These are phyloP conservation scores for Trypanosoma brucei DNA, from an alignment of 208 protist genomes.

Conservation along the genomic window DNA sequence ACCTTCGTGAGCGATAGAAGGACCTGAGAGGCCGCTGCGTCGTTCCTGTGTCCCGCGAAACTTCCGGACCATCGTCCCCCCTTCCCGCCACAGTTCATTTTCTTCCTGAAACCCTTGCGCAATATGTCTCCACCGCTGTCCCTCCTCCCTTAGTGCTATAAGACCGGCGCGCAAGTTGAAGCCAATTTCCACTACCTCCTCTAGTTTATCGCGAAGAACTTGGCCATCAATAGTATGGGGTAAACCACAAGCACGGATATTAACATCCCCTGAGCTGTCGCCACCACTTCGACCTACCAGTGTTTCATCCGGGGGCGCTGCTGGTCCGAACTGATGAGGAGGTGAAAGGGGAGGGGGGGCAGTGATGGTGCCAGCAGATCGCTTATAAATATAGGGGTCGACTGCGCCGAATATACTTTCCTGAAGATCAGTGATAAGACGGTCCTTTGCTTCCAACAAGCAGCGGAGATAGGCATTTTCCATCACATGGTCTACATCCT, in stretches of 20 bases:
- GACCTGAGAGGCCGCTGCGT: too few relatives aligned
- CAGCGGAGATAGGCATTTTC: constrained; percentile 11
- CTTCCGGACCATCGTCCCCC: constrained; percentile 7
- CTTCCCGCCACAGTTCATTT: constrained; percentile 15
- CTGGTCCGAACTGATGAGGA: neutral
- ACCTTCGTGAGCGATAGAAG: too few relatives aligned
- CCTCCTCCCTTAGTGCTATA: constrained; percentile 7
- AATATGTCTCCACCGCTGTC: constrained; percentile 15
- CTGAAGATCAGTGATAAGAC: constrained; percentile 21
- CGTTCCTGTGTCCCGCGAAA: constrained; percentile 10
- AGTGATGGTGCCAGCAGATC: neutral
- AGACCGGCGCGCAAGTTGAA: constrained; percentile 5
- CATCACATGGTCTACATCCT: neutral
- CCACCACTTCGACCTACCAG: neutral
- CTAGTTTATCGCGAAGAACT: constrained; percentile 1
- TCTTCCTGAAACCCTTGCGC: constrained; percentile 13
- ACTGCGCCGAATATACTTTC: constrained; percentile 13
- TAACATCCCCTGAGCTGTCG: neutral
- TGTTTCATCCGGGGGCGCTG: too few relatives aligned
- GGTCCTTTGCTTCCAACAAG: constrained; percentile 24
- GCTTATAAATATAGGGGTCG: neutral
- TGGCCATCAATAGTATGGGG: neutral
- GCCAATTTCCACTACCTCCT: constrained; percentile 1
- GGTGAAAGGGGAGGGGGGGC: neutral
- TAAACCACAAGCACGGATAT: neutral